phyloP scores from a whole-genome alignment of 2,329 filamentous ascomycete species.

The Colletotrichum musae region DNA sequence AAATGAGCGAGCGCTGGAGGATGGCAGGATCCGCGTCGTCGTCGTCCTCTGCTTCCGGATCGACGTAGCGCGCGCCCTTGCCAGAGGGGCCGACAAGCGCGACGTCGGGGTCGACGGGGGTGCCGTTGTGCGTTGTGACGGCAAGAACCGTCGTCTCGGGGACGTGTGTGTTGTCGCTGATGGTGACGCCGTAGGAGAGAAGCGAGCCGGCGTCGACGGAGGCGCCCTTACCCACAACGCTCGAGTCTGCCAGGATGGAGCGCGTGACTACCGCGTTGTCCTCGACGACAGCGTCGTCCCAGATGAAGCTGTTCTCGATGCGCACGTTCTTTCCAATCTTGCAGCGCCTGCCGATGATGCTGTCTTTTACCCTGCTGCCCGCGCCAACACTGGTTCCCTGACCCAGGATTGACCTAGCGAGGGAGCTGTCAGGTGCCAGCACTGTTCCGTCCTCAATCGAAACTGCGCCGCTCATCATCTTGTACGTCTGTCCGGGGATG shows the following conservation, averaged over 20 bases:
- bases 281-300: conserved; percentile 85
- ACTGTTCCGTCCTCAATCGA: conserved; percentile 86
- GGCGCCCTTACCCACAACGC: conserved; percentile 78
- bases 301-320: conserved; percentile 86
- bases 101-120: conserved; percentile 57
- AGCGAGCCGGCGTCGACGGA: conserved; percentile 80
- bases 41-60: conserved; percentile 64
- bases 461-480: conserved; percentile 76
- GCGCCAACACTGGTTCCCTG: conserved; percentile 82
- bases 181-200: conserved; percentile 82
- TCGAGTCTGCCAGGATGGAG: conserved; percentile 83
- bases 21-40: conserved; percentile 64
- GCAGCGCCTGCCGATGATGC: conserved; percentile 87
- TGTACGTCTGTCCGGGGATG: conserved; percentile 82
- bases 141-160: conserved; percentile 50
- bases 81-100: conserved; percentile 64
- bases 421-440: conserved; percentile 78
- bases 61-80: conserved; percentile 64
- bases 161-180: conserved; percentile 73
- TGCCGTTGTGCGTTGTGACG: conserved; percentile 55
- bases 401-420: conserved; percentile 83
- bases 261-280: conserved; percentile 80
- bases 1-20: conserved; percentile 70
- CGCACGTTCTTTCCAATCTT: conserved; percentile 87
- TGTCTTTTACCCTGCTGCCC: conserved; percentile 78